These are phyloP conservation scores for Xylaria bambusicola DNA, from an alignment of 495 filamentous ascomycete genomes.

Conservation along the genomic window DNA sequence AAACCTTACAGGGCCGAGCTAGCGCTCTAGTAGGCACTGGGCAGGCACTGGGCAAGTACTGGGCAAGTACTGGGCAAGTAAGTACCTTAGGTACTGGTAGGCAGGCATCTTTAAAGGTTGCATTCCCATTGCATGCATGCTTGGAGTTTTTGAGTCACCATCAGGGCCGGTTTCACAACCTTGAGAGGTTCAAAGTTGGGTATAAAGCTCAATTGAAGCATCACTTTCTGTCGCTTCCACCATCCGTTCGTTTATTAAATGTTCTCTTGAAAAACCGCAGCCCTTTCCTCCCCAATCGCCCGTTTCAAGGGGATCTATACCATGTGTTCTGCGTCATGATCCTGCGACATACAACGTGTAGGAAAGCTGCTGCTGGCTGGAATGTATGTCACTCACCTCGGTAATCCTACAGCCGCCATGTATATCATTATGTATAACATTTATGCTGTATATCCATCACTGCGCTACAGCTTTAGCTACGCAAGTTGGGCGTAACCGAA, in stretches of 20 bases:
- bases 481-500: neutral
- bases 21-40: neutral
- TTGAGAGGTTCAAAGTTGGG: neutral
- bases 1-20: too few relatives aligned
- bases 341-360: slow-evolving; percentile 32
- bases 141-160: slow-evolving; percentile 14
- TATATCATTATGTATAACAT: neutral
- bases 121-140: neutral
- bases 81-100: too few relatives aligned
- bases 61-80: too few relatives aligned
- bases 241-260: neutral
- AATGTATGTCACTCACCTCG: slow-evolving; percentile 30
- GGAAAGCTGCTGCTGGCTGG: slow-evolving; percentile 32
- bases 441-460: neutral
- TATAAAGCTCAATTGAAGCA: neutral
- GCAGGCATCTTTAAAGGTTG: neutral
- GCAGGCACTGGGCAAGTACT: too few relatives aligned
- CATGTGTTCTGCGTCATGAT: slow-evolving; percentile 35
- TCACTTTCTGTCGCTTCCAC: neutral
- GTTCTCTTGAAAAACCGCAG: neutral
- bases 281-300: neutral
- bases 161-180: neutral
- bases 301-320: slow-evolving; percentile 13
- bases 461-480: neutral
- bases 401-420: neutral